Evolutionary conservation across 2,329 filamentous ascomycete species (phyloP), one percentile per base, ranked within the genome.

Genomic region (Colletotrichum magnum): DNA sequence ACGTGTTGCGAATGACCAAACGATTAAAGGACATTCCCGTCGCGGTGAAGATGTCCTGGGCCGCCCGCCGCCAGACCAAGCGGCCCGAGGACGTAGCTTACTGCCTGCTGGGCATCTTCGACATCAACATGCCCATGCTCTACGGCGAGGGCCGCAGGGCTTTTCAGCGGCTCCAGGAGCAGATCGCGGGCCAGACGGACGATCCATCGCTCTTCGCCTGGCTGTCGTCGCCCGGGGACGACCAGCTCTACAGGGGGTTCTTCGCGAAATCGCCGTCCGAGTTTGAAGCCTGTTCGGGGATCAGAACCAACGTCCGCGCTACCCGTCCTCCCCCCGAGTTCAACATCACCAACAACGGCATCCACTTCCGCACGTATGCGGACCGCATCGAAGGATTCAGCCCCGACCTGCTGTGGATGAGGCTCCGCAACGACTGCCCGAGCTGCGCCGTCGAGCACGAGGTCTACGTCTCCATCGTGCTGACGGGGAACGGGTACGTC

Each of bases 31-130:
- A 43, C 5, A 15, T 60, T 2, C 43, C 54, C 36, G 63, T 76
- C 7, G 74, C 75, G 2, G 52, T 68, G 16, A 74, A 72, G 57
- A 79, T 78, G 76, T 75, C 71, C 1, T 78, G 76, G 77, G 74
- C 74, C n/a, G 68, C 76, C 1, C 48, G 59, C 5, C 64, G 77
- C 41, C 21, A 68, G 60, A 77, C 73, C 2, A 76, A 61, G 2
- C 67, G 72, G 1, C 5, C 56, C 52, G 72, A 77, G 41, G 75
- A 78, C 58, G 50, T 65, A 0, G 75, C 76, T 0, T 78, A 77
- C 21, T 74, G 71, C 10, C 64, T 78, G 9, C 57, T 77, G 2
- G 77, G 77, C 3, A 58, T 78, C 3, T 77, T 78, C 39, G 68
- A 71, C 45, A 71, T 78, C 32, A 75, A 73, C 28, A 77, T 79